Conservation (phyloP, 2,329 filamentous ascomycete genomes). For the Exophiala mesophila region DNA sequence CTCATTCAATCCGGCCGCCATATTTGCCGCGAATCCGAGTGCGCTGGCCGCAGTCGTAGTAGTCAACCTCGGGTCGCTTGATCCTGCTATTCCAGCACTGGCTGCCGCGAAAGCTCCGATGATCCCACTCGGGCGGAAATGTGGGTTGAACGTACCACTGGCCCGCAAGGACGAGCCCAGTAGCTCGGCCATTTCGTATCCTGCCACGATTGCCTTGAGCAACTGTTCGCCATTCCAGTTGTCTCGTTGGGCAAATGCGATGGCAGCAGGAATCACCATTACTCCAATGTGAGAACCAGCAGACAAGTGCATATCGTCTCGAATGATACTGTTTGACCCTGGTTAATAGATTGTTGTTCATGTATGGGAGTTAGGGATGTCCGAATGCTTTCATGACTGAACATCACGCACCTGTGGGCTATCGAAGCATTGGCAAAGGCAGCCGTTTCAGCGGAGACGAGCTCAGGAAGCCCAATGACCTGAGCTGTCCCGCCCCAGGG, state of each 20-base stretch:
- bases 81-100: constrained; percentile 1
- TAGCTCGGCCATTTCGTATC: constrained; percentile 11
- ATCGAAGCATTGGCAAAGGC: constrained; percentile 13
- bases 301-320: constrained; percentile 16
- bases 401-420: constrained; percentile 9
- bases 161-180: constrained; percentile 7
- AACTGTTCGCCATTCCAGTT: constrained; percentile 7
- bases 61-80: not conserved
- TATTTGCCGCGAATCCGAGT: constrained; percentile 9
- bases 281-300: constrained; percentile 10
- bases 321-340: constrained; percentile 1
- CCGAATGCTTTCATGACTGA: not conserved
- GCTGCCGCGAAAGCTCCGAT: constrained; percentile 12
- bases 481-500: not conserved
- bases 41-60: constrained; percentile 1
- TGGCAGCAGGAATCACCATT: constrained; percentile 10
- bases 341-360: too few relatives aligned
- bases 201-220: constrained; percentile 5
- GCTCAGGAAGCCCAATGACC: constrained; percentile 4
- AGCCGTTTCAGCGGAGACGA: constrained; percentile 8
- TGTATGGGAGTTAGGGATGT: not conserved
- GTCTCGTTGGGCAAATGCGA: constrained; percentile 13
- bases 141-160: constrained; percentile 3
- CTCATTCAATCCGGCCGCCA: constrained; percentile 11
- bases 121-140: constrained; percentile 12